A percentile compares a stretch with the other conserved stretches of the same genome.
Conservation (phyloP, 805 yeast species). For the Lachancea mirantina region DNA sequence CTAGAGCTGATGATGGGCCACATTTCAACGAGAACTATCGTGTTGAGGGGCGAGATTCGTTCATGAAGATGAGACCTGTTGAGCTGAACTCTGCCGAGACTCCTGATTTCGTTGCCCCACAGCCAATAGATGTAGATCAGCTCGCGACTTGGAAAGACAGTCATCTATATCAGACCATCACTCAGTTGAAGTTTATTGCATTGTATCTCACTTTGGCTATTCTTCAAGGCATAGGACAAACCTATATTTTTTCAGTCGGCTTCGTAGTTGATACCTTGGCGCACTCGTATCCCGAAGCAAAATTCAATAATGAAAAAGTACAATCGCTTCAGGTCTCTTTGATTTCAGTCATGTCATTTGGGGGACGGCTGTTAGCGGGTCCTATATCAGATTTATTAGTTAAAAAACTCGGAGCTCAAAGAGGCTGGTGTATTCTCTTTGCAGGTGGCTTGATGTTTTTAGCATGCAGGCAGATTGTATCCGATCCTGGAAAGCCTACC, state of each 20-base stretch:
- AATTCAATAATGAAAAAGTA: constrained; percentile 34
- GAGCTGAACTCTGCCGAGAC: too few relatives aligned
- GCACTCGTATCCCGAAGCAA: constrained; percentile 22
- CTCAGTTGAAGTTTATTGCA: constrained; percentile 37
- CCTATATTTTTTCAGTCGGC: constrained; percentile 68
- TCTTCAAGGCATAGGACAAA: constrained; percentile 59
- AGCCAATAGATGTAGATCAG: too few relatives aligned
- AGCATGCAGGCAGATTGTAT: constrained; percentile 32
- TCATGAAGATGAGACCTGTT: too few relatives aligned
- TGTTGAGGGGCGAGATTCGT: too few relatives aligned
- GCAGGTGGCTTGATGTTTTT: constrained; percentile 32
- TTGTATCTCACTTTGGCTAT: constrained; percentile 51
- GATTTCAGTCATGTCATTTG: constrained; percentile 56
- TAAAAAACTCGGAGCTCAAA: constrained; percentile 44
- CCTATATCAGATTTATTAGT: constrained; percentile 55
- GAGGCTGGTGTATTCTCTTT: constrained; percentile 56
- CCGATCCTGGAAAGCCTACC: constrained; percentile 31
- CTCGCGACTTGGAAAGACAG: constrained; percentile 11
- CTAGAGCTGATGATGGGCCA: too few relatives aligned
- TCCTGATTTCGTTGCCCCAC: too few relatives aligned
- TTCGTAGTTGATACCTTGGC: constrained; percentile 52
- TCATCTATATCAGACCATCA: constrained; percentile 19
- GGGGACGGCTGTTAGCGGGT: constrained; percentile 61
- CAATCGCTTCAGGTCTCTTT: constrained; percentile 70
- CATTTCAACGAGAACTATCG: too few relatives aligned